phyloP scores from a whole-genome alignment of 2,329 filamentous ascomycete species.

The Ceratocystis ficicola region DNA sequence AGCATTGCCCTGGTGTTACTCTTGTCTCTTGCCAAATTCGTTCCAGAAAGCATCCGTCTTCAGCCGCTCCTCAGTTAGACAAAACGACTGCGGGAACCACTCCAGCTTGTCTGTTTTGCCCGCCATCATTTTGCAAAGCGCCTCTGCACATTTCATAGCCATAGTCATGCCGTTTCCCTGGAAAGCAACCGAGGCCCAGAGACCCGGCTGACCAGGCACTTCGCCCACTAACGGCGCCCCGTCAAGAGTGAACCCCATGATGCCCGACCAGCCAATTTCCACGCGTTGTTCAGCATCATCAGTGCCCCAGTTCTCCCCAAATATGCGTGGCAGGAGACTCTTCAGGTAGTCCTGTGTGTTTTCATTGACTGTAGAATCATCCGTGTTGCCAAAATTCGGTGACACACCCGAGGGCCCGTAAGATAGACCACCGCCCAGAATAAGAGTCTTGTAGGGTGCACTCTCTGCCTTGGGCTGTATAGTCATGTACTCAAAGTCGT shows the following conservation, averaged over 20 bases:
- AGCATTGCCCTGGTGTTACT: background rate
- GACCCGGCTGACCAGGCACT: constrained; percentile 33
- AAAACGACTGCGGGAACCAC: constrained; percentile 46
- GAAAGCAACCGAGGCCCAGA: constrained; percentile 49
- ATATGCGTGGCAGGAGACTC: constrained; percentile 36
- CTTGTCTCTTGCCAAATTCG: constrained; percentile 9
- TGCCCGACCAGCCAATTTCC: constrained; percentile 41
- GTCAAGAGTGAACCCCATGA: constrained; percentile 46
- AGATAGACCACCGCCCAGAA: constrained; percentile 49
- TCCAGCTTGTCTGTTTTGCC: constrained; percentile 29
- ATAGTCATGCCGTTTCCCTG: constrained; percentile 57
- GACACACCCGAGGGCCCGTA: constrained; percentile 34
- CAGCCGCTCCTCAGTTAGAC: constrained; percentile 17
- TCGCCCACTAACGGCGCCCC: constrained; percentile 41
- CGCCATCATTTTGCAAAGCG: constrained; percentile 43
- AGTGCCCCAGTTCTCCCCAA: constrained; percentile 41
- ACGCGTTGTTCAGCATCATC: constrained; percentile 31
- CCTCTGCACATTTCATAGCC: constrained; percentile 47
- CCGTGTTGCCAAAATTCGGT: constrained; percentile 42
- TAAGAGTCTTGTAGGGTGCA: constrained; percentile 34
- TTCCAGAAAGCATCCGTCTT: constrained; percentile 19
- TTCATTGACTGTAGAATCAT: constrained; percentile 43
- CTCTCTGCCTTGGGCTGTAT: constrained; percentile 34
- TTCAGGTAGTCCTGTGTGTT: constrained; percentile 39
- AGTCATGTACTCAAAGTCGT: constrained; percentile 57